Base-by-base conservation (phyloP, 2,329 filamentous ascomycete genomes). In the Huntiella savannae region DNA sequence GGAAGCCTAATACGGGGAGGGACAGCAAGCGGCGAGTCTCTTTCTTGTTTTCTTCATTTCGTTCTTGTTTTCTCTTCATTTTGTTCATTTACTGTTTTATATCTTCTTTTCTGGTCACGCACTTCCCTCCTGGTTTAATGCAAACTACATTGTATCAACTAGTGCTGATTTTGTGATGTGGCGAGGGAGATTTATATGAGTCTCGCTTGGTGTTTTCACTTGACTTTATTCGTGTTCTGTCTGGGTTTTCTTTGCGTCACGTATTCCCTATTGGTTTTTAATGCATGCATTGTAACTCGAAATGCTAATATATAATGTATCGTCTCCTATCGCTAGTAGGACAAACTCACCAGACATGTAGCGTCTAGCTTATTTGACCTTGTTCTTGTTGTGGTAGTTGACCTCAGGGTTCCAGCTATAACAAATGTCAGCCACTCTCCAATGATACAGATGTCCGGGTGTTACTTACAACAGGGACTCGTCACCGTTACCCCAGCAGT, bases 321-420 rank as follows among this genome's bases (percentile, higher is more conserved):
- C 37, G 13, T 16, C 13, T 17, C 5, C 15, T 37, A 37, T 13
- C 6, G 37, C 16, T 16, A 40, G 12, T 43, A 13, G 16, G 16
- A 28, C 22, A 28, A 43, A n/a, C 10, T 12, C 6, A 35, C 17
- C 43, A n/a, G 12, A n/a, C 16, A 45, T 44, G 33, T 22, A 22
- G 4, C 22, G 33, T 33, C 3, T 10, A 28, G 34, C 42, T 52
- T 52, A 52, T 50, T 51, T 50, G 40, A 62, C 59, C 74, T 83
- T 85, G 70, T 92, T 80, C 70, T 81, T 82, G 71, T 93, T 86
- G 78, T 96, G 86, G 71, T 93, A 88, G 78, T 96, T 96, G 71
- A 95, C 86, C 50, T 71, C 73, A 54, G 79, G 70, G 68, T 96
- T 96, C 91, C 91, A 98, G 81, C 82, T 85, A 57, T 53, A 12